Percentiles rank a stretch among this genome's conserved stretches.
Conservation (phyloP, 73 alveolate species). For the Uronychia binucleata region DNA sequence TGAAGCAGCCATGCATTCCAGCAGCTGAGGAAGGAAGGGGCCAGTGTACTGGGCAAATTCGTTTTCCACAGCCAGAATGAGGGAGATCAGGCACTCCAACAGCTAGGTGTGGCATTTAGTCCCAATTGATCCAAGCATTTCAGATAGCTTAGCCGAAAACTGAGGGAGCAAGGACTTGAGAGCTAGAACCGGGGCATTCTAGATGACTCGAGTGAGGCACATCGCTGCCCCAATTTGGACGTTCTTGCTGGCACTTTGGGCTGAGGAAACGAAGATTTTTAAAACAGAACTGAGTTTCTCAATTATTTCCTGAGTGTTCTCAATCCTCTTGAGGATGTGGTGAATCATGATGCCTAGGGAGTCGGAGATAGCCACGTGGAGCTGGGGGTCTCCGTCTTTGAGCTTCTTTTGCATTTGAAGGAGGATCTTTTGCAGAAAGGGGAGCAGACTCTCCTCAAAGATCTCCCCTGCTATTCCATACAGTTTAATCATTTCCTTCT, state of each 20-base stretch:
- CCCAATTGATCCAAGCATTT: conserved; percentile 2
- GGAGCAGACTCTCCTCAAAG: conserved; percentile 51
- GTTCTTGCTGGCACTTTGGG: conserved; percentile 17
- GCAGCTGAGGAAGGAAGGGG: conserved; percentile 73
- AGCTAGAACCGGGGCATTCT: conserved; percentile 84
- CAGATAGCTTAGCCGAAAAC: conserved; percentile 61
- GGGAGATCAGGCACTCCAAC: conserved; percentile 74
- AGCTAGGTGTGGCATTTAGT: conserved; percentile 75
- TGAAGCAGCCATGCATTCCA: conserved; percentile 75
- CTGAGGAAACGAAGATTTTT: conserved; percentile 11
- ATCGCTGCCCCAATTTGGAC: conserved; percentile 72
- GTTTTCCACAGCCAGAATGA: conserved; percentile 82
- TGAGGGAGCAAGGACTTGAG: conserved; percentile 43
- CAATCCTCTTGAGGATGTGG: conserved; percentile 42
- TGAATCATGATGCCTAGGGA: conserved; percentile 56
- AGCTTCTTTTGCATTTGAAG: conserved; percentile 37
- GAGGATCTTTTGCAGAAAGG: conserved; percentile 39
- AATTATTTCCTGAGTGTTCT: conserved; percentile 33
- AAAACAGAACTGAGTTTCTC: conserved; percentile 31
- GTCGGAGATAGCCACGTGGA: conserved; percentile 51
- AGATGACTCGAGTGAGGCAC: conserved; percentile 82
- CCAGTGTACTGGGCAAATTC: conserved; percentile 74
- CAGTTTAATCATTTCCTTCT: conserved; percentile 48
- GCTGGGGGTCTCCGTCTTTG: conserved; percentile 47
- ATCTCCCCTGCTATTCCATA: conserved; percentile 66